phyloP scores from a whole-genome alignment of 2,329 filamentous ascomycete genomes.

The Venturia asperata region DNA sequence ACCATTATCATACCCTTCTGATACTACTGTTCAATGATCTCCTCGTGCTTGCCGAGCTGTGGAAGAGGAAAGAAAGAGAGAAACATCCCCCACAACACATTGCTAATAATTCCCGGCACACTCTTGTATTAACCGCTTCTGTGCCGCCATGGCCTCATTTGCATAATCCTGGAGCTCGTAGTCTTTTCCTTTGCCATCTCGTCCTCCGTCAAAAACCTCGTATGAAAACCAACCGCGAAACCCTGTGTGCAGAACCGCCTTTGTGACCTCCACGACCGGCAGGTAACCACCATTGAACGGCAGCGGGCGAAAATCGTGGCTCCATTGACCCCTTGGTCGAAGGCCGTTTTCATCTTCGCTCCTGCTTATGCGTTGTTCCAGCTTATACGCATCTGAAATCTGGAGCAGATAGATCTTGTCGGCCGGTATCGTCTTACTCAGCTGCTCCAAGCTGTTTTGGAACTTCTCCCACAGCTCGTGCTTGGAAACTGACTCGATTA shows the following conservation, averaged over 20 bases:
- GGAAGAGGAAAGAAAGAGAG: too few relatives aligned
- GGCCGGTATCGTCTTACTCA: conserved; percentile 51
- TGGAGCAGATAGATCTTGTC: conserved; percentile 71
- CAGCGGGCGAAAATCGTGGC: conserved; percentile 60
- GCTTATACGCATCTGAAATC: conserved; percentile 66
- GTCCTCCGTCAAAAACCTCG: conserved; percentile 61
- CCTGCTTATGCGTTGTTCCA: conserved; percentile 48
- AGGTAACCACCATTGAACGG: conserved; percentile 66
- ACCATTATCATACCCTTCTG: not conserved
- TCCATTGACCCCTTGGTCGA: conserved; percentile 60
- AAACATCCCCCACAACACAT: not conserved
- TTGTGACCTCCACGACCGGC: conserved; percentile 57
- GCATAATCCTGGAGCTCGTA: conserved; percentile 28
- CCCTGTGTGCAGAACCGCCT: conserved; percentile 60
- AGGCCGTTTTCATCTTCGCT: conserved; percentile 48
- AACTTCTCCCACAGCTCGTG: conserved; percentile 47
- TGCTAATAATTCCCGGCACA: conserved; percentile 21
- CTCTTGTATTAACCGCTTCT: conserved; percentile 34
- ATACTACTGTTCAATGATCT: not conserved
- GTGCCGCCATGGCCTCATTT: conserved; percentile 44
- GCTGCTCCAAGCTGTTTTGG: conserved; percentile 47
- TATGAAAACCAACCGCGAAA: conserved; percentile 61
- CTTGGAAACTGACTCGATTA: conserved; percentile 42
- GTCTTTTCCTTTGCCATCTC: conserved; percentile 46
- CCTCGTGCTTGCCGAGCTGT: not conserved